These are phyloP conservation scores for Tolypocladium inflatum DNA, from an alignment of 2,329 filamentous ascomycete species.

Conservation along the genomic window DNA sequence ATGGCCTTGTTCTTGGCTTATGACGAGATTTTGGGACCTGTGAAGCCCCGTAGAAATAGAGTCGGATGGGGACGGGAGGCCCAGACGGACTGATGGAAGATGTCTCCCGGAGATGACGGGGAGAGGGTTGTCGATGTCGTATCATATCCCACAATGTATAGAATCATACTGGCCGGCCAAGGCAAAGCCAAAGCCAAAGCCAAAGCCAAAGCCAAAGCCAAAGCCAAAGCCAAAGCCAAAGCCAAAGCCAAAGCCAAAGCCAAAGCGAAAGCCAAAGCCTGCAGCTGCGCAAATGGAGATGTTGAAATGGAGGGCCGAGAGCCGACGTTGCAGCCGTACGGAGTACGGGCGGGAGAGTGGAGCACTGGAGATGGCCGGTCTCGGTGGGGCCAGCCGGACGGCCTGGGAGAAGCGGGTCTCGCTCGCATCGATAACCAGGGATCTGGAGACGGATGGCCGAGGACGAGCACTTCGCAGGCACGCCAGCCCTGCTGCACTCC, in stretches of 20 bases:
- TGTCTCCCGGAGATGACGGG: neutral
- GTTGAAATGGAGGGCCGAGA: neutral
- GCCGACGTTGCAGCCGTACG: neutral
- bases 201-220: too few species aligned
- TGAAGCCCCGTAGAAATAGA: neutral
- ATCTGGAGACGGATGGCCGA: neutral
- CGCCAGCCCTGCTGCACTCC: too few species aligned
- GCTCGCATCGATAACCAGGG: neutral
- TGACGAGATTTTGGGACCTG: neutral
- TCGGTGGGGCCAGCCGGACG: neutral
- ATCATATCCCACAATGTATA: conserved; percentile 5
- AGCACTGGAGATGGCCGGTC: neutral
- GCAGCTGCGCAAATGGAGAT: neutral
- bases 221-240: neutral
- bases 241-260: too few species aligned
- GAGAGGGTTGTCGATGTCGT: neutral
- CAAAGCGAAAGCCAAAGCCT: neutral
- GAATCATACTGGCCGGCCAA: neutral
- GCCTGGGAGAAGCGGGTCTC: neutral
- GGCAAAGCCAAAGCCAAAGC: neutral
- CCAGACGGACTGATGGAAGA: neutral
- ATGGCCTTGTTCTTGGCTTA: neutral
- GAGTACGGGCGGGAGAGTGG: neutral
- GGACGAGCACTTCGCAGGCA: too few species aligned
- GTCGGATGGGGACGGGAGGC: neutral